A percentile compares a stretch with the other conserved stretches of the same genome.
Conservation (phyloP, 2,329 filamentous ascomycete genomes). For the Sordariomycetes sp. region DNA sequence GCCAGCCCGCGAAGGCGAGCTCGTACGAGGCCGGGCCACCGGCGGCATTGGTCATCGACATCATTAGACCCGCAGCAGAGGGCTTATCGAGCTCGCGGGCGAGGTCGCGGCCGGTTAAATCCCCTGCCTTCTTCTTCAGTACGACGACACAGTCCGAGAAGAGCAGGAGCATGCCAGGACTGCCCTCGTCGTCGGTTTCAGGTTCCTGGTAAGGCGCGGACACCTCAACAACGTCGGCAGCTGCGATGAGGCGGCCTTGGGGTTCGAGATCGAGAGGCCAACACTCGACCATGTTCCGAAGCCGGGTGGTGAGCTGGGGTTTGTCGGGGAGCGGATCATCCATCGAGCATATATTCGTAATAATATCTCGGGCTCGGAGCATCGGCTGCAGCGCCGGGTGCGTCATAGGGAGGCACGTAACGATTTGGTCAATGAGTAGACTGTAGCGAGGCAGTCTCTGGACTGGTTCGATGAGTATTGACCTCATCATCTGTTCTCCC, state of each 20-base stretch:
- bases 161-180: conserved; percentile 64
- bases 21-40: conserved; percentile 55
- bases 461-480: conserved; percentile 89
- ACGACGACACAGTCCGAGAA: conserved; percentile 77
- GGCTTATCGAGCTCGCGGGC: conserved; percentile 79
- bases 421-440: conserved; percentile 91
- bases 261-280: conserved; percentile 68
- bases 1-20: conserved; percentile 64
- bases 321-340: conserved; percentile 63
- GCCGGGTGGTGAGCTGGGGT: conserved; percentile 59
- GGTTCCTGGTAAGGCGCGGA: conserved; percentile 54
- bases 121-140: conserved; percentile 57
- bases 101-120: conserved; percentile 63
- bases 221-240: conserved; percentile 70
- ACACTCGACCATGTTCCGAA: conserved; percentile 65
- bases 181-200: conserved; percentile 29
- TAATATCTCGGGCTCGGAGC: conserved; percentile 82
- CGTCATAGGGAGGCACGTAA: conserved; percentile 71
- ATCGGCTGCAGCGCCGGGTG: conserved; percentile 77
- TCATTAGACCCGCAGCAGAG: conserved; percentile 50
- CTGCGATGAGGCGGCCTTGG: conserved; percentile 68
- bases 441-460: conserved; percentile 91
- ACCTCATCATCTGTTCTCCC: conserved; percentile 84
- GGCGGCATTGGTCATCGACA: conserved; percentile 52
- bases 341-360: conserved; percentile 93